These are phyloP conservation scores for Myxozyma kluyveri DNA, from an alignment of 805 yeast species.

Conservation along the genomic window DNA sequence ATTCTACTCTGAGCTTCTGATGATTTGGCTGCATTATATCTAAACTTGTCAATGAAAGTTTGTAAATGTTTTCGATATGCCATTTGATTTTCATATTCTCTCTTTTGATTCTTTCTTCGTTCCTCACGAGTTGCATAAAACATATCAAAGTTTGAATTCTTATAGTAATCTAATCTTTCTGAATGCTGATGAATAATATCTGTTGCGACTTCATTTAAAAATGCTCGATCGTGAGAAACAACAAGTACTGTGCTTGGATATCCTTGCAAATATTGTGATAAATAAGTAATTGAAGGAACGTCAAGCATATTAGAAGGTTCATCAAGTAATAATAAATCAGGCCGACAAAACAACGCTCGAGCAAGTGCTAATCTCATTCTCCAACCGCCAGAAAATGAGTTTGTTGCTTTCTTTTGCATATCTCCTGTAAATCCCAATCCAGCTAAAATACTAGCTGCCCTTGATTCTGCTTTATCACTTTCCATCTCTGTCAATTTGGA, in stretches of 20 bases:
- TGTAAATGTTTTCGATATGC: conserved; percentile 92
- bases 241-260: conserved; percentile 91
- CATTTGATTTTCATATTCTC: conserved; percentile 98
- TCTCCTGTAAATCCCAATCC: conserved; percentile 94
- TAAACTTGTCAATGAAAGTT: conserved; percentile 86
- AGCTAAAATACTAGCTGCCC: conserved; percentile 88
- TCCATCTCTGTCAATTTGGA: conserved; percentile 90
- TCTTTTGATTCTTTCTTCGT: conserved; percentile 84
- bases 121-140: conserved; percentile 94
- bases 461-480: conserved; percentile 93
- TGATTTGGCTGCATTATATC: conserved; percentile 97
- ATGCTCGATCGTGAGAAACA: conserved; percentile 97
- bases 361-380: conserved; percentile 99
- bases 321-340: conserved; percentile 87
- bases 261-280: conserved; percentile 83
- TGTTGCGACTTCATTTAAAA: conserved; percentile 95
- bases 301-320: conserved; percentile 99
- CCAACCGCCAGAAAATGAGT: conserved; percentile 99
- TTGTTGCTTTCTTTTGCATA: conserved; percentile 79
- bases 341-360: conserved; percentile 95
- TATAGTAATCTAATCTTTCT: conserved; percentile 90
- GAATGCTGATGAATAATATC: conserved; percentile 98
- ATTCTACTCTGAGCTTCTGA: conserved; percentile 98
- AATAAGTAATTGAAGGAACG: conserved; percentile 94
- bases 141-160: conserved; percentile 86